A percentile compares a stretch with the other conserved stretches of the same genome.
These are phyloP conservation scores for Nephromyces sp. DNA, from an alignment of 169 alveolate species.

Conservation along the genomic window DNA sequence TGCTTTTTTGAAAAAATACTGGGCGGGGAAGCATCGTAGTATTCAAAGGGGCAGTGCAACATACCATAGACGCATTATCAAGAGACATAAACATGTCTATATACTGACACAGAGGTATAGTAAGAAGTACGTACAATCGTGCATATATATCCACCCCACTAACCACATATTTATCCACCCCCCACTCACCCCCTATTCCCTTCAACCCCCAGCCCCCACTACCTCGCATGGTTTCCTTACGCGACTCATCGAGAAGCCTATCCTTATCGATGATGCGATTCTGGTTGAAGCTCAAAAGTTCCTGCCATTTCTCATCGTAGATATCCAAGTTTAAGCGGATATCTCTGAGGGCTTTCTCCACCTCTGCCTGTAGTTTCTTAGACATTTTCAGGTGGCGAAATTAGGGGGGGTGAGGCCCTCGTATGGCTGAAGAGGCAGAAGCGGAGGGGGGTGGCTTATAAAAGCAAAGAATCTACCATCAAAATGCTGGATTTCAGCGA, in stretches of 20 bases:
- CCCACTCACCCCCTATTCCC: background rate
- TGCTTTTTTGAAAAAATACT: too few species aligned
- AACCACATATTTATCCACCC: background rate
- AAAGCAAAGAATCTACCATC: too few species aligned
- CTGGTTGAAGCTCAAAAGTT: slow-evolving; percentile 11
- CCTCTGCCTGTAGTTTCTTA: slow-evolving; percentile 14
- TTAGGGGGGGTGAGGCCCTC: too few species aligned
- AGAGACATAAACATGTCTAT: background rate
- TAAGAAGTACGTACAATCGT: background rate
- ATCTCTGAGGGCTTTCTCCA: slow-evolving; percentile 7
- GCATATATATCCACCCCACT: background rate
- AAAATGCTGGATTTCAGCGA: too few species aligned
- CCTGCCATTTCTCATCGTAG: slow-evolving; percentile 10
- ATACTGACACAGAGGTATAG: background rate
- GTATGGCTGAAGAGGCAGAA: too few species aligned
- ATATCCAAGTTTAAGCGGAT: slow-evolving; percentile 1
- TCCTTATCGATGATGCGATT: background rate
- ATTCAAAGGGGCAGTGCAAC: too few species aligned
- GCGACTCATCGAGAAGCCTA: background rate
- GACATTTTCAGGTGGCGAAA: too few species aligned
- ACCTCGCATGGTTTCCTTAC: slow-evolving; percentile 5
- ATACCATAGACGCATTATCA: too few species aligned
- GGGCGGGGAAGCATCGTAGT: too few species aligned
- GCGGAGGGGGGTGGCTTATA: too few species aligned
- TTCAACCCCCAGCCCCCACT: background rate